phyloP scores from a whole-genome alignment of 148 eudicot genomes.

The Rhododendron ferrugineum region DNA sequence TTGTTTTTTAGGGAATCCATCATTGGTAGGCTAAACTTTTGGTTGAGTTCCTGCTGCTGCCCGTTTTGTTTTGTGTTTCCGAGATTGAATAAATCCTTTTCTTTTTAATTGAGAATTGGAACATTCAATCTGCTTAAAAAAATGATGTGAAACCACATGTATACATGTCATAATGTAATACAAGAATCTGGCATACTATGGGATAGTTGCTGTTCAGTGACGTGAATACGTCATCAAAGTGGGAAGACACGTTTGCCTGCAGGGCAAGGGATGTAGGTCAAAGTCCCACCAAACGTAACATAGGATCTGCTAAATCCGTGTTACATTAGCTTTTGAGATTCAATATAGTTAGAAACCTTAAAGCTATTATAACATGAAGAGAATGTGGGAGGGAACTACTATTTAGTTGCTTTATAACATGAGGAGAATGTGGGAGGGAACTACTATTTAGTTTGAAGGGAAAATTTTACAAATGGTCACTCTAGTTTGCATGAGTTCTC shows the following conservation, averaged over 20 bases:
- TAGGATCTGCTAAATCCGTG: not conserved
- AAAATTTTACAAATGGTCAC: too few species aligned
- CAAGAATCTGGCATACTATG: not conserved
- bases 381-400: not conserved
- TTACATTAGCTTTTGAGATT: not conserved
- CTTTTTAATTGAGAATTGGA: not conserved
- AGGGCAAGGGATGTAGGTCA: not conserved
- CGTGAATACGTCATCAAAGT: not conserved
- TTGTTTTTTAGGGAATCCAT: not conserved
- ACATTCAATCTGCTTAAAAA: not conserved
- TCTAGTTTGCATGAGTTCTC: too few species aligned
- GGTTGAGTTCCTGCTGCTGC: constrained; percentile 3
- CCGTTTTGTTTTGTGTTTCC: not conserved
- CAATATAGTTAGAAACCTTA: not conserved
- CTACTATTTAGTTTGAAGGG: too few species aligned
- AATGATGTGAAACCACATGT: not conserved
- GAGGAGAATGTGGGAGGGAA: too few species aligned
- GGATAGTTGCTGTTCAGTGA: not conserved
- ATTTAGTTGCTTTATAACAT: too few species aligned
- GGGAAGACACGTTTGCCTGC: not conserved
- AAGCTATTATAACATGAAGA: not conserved
- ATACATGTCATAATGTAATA: not conserved
- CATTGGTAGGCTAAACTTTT: not conserved
- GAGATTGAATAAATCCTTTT: not conserved
- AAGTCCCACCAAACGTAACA: not conserved